A percentile compares a stretch with the other conserved stretches of the same genome.
These are phyloP conservation scores for Paramecium octaurelia DNA, from an alignment of 73 alveolate genomes.

Conservation along the genomic window DNA sequence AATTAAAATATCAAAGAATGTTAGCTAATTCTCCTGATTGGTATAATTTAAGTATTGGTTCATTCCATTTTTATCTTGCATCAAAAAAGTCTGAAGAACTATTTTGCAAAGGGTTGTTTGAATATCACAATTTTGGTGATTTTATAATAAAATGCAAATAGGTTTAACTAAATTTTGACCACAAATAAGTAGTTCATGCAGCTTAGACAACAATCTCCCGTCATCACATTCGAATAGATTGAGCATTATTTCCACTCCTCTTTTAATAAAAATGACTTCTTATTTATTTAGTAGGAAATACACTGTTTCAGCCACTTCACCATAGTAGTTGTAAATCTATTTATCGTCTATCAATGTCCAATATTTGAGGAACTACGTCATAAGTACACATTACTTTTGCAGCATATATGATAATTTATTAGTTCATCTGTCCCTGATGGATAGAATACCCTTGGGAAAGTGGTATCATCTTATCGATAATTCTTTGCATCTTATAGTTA, in stretches of 20 bases:
- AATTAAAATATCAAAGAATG: neutral
- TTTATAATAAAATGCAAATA: neutral
- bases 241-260: neutral
- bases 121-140: neutral
- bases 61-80: neutral
- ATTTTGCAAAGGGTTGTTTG: neutral
- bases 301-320: neutral
- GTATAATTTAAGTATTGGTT: neutral
- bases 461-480: neutral
- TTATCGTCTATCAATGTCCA: neutral
- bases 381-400: neutral
- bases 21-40: neutral
- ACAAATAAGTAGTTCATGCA: neutral
- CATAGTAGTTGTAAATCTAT: neutral
- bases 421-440: neutral
- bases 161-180: neutral
- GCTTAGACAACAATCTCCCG: neutral
- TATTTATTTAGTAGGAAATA: neutral
- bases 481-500: neutral
- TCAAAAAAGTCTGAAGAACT: neutral
- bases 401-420: constrained; percentile 1
- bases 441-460: neutral
- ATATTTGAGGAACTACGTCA: neutral
- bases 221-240: neutral
- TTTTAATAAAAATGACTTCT: neutral